phyloP scores from a whole-genome alignment of 2,329 filamentous ascomycete species.

The Dothiorella sarmentorum region DNA sequence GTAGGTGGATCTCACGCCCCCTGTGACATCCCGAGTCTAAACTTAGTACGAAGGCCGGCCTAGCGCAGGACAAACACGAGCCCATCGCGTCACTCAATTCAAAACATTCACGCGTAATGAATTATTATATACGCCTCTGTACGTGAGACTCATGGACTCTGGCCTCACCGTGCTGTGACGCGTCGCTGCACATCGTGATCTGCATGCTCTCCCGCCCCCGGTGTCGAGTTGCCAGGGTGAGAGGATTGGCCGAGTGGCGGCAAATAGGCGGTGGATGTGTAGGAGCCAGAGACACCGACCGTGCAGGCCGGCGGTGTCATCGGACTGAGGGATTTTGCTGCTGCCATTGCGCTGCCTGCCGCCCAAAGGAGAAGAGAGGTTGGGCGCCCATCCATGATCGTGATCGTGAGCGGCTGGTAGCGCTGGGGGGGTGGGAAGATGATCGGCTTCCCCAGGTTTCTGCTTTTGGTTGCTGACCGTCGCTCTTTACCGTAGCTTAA shows the following conservation, averaged over 20 bases:
- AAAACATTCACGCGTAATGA: slow-evolving; percentile 5
- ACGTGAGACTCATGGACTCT: not conserved
- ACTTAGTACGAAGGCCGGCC: slow-evolving; percentile 12
- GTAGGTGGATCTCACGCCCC: slow-evolving; percentile 14
- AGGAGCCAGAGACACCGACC: slow-evolving; percentile 3
- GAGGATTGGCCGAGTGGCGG: not conserved
- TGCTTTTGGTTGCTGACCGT: not conserved
- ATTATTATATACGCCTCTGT: not conserved
- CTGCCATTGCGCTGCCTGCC: not conserved
- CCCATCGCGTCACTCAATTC: slow-evolving; percentile 15
- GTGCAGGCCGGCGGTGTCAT: not conserved
- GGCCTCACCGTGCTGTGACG: not conserved
- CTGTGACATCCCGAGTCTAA: slow-evolving; percentile 13
- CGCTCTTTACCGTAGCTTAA: not conserved
- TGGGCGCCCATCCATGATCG: not conserved
- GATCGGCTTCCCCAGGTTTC: slow-evolving; percentile 14
- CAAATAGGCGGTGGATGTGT: not conserved
- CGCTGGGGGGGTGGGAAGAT: not conserved
- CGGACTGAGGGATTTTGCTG: slow-evolving; percentile 5
- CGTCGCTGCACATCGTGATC: slow-evolving; percentile 6
- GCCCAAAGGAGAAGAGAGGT: not conserved
- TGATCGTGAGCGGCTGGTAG: not conserved
- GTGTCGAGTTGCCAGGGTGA: not conserved
- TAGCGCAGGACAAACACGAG: slow-evolving; percentile 15
- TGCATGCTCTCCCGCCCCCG: slow-evolving; percentile 11